Base-by-base conservation (phyloP, 2,329 filamentous ascomycete species). In the Rhynchosporium secalis region DNA sequence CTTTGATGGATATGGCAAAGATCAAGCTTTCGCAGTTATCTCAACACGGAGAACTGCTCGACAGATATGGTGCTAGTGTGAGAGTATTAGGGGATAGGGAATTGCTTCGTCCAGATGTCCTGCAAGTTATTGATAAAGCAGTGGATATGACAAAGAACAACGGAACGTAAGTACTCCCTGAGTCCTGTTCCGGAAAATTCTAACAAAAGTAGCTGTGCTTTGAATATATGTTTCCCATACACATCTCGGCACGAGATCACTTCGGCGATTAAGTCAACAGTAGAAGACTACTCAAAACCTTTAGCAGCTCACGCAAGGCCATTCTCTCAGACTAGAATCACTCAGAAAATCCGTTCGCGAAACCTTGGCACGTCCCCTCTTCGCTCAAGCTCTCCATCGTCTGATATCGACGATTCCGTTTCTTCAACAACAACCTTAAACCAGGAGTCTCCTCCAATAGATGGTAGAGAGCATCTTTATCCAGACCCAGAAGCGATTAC, bases 161-260 rank as follows among this genome's bases (percentile, higher is more conserved):
- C 75, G 89, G 88, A 66, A 87, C 89, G 89, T 91, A 74, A 65
- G 80, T 74, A 28, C 47, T 49, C 15, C 43, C 28, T 7, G 31
- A 15, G 41, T 46, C 8, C 41, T 36, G 8, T 28, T 15, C 33
- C 7, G 13, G 7, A 43, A n/a, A 15, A 15, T 48, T 10, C 64
- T 70, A 62, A 72, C 59, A 31, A 46, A 52, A 7, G 29, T 66
- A 83, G 81, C 63, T 85, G 86, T 47, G 82, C 89, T 36, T 80
- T 99, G 57, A 99, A 99, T 74, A 92, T 99, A 66, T 99, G 95
- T 79, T 98, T 98, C 72, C 95, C 95, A 0, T 99, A 99, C 73
- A 98, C 95, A 0, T 96, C 93, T 4, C 85, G 95, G 67, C 92
- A 96, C 72, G 95, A 99, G 75, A 98, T 99, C 68, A 96, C 94